Percentiles rank a stretch among this genome's conserved stretches.
Conservation (phyloP, 2,329 filamentous ascomycete genomes). For the Apiospora saccharicola region DNA sequence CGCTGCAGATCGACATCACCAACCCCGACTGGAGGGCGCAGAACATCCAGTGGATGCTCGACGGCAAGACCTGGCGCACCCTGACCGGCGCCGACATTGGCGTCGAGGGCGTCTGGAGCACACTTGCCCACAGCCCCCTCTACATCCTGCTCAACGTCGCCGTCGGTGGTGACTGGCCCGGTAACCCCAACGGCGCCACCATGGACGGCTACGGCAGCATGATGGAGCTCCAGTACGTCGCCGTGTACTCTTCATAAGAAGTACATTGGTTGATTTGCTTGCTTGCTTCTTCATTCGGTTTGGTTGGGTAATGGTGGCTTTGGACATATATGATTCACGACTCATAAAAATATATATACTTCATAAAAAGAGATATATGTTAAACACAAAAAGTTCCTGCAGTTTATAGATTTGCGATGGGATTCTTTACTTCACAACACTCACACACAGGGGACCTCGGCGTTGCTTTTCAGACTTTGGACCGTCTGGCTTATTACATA, state of each 20-base stretch:
- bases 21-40: conserved; percentile 52
- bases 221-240: conserved; percentile 62
- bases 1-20: conserved; percentile 55
- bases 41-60: conserved; percentile 57
- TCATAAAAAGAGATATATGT: not conserved
- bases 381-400: not conserved
- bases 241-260: conserved; percentile 38
- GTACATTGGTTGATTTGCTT: not conserved
- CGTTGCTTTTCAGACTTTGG: conserved; percentile 12
- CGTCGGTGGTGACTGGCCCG: conserved; percentile 53
- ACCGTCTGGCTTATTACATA: conserved; percentile 10
- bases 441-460: not conserved
- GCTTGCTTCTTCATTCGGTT: too few relatives aligned
- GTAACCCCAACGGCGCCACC: conserved; percentile 55
- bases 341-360: conserved; percentile 10
- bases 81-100: conserved; percentile 51
- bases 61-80: conserved; percentile 53
- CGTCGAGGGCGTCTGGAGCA: conserved; percentile 52
- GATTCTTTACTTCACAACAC: conserved; percentile 5
- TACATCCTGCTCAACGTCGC: conserved; percentile 58
- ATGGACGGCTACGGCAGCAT: conserved; percentile 53
- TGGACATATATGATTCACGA: conserved; percentile 17
- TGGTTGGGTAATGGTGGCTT: not conserved
- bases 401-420: conserved; percentile 16
- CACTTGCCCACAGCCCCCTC: conserved; percentile 50